Base-by-base conservation (phyloP, 164 flowering plant genomes). In the Chimonanthus salicifolius region DNA sequence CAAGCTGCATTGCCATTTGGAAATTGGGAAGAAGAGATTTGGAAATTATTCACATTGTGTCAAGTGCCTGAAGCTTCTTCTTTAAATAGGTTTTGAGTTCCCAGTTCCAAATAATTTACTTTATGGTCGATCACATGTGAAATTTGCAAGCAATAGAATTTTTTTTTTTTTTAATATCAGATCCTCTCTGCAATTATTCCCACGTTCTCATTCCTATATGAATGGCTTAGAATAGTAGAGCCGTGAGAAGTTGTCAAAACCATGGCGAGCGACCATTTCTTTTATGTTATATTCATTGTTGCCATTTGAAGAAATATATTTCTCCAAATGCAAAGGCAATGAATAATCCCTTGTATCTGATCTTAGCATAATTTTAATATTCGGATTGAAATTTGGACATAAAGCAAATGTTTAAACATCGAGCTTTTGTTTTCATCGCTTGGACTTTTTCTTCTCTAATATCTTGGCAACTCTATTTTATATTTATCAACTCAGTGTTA, bases 181-280 rank as follows among this genome's bases (percentile, higher is more conserved):
- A 58, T 21, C 75, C 72, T 81, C 67, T 81, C 67, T 81, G 82
- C 88, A 88, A 88, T 88, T 81, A 89, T 89, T 85, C 83, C 87
- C 97, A 89, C 83, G 91, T 91, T 87, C 86, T 87, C 78, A 10
- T 46, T 3, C 9, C 49, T 49, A 10, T 49, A 64, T 7, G 70
- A 54, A 68, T 47, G 21, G 13, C 70, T 68, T 10, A 47, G 33
- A 47, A n/a, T 11, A 21, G 33, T 21, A 68, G 44, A 48, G 13
- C 3, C 51, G 7, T 68, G 0, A 72, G 18, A 13, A 33, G 47
- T 46, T 20, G 13, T 47, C 48, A 62, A 63, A 63, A 63, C 66
- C 66, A 63, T 10, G 66, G 66, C 16, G 11, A 7, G n/a, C n/a
- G n/a, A n/a, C 10, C 47, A 66, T 66, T 66, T 66, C 67, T 44